Evolutionary conservation across 495 filamentous ascomycete genomes (phyloP), one percentile per base, ranked within the genome.

Genomic region (Lophium mytilinum): DNA sequence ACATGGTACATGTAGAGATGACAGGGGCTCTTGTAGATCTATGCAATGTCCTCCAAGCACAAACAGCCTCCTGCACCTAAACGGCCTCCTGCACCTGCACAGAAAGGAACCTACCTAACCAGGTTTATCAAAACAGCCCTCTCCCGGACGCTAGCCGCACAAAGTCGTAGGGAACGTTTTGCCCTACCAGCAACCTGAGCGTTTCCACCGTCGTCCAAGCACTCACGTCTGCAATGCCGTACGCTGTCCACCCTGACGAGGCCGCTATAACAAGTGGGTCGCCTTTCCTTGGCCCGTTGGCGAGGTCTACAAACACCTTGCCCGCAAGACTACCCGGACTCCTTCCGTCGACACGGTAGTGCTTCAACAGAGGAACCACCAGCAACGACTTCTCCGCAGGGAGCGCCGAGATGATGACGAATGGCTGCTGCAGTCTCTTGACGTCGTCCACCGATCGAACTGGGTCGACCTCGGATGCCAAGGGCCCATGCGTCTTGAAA

Each of bases 141-240:
- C 86, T 70, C 14, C 87, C 87, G 60, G 83, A 84, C 8, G 87
- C 86, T 72, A 91, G 75, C 39, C 87, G 70, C 37, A 90, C 88
- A 73, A 93, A 93, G 70, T 88, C 88, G 73, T 88, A 90, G 24
- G 86, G 85, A 37, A 93, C 87, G 67, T 90, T 90, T 75, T 90
- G 84, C 14, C 88, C 88, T 9, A 91, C 87, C 9, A 93, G 74
- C 59, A 91, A 63, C 45, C 87, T 75, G 9, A 91, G 70, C 36
- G 85, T 91, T 69, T 90, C 86, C 14, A 89, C 87, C 17, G 86
- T 90, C 10, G 86, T 89, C 72, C 88, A 91, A 0, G 87, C 87
- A 65, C 80, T 84, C 33, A 89, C 85, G 63, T 91, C 87, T 21
- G 84, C 84, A 36, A 83, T 80, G 2, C 86, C 86, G 69, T 91